Percentiles rank a stretch among this genome's conserved stretches.
phyloP scores from a whole-genome alignment of 805 yeast species.

The Hyphopichia homilentoma region DNA sequence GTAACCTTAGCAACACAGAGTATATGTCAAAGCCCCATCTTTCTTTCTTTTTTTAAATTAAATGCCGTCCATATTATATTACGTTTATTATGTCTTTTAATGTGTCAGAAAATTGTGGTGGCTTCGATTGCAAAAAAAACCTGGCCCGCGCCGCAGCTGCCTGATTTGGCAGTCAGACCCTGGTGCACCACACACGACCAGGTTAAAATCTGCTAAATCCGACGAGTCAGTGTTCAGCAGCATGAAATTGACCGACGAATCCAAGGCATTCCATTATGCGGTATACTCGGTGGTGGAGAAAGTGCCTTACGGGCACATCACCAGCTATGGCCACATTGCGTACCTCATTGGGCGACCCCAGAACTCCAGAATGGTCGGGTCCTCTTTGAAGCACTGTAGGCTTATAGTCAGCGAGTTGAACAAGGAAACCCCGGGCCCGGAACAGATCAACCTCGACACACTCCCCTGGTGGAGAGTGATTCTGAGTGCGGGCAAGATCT shows the following conservation, averaged over 20 bases:
- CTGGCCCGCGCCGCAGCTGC: too few species aligned
- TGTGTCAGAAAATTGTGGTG: too few species aligned
- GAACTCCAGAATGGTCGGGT: conserved; percentile 73
- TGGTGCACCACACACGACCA: too few species aligned
- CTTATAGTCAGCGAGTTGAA: conserved; percentile 20
- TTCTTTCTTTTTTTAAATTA: too few species aligned
- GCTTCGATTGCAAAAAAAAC: too few species aligned
- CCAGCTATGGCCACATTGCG: conserved; percentile 78
- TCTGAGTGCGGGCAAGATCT: conserved; percentile 58
- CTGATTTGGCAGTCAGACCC: too few species aligned
- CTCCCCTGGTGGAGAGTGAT: conserved; percentile 86
- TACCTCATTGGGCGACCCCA: conserved; percentile 56
- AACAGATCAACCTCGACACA: conserved; percentile 14
- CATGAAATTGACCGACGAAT: conserved; percentile 42
- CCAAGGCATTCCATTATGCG: conserved; percentile 54
- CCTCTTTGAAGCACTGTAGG: conserved; percentile 51
- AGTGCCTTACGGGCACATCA: conserved; percentile 62
- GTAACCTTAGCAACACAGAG: too few species aligned
- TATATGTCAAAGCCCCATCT: too few species aligned
- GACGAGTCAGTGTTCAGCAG: too few species aligned
- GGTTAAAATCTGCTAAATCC: too few species aligned
- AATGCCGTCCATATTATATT: too few species aligned
- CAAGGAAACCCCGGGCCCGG: conserved; percentile 7
- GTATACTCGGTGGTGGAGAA: conserved; percentile 52
- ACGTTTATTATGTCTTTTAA: too few species aligned